A percentile compares a stretch with the other conserved stretches of the same genome.
phyloP scores from a whole-genome alignment of 2,329 filamentous ascomycete genomes.

The Fusarium sp. region DNA sequence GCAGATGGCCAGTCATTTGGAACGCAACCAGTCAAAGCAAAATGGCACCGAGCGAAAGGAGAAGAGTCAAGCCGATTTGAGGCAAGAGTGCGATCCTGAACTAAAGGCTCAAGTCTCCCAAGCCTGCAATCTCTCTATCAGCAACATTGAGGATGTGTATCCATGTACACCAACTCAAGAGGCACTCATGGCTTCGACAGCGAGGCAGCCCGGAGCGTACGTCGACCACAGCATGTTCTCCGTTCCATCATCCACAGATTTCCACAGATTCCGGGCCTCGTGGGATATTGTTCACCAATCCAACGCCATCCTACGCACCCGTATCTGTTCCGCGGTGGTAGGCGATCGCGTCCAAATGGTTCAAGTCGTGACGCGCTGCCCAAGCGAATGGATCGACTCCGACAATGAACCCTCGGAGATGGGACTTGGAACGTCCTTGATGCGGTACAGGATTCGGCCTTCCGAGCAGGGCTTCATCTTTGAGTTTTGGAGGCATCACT shows the following conservation, averaged over 20 bases:
- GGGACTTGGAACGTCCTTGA: not conserved
- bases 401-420: not conserved
- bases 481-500: not conserved
- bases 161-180: not conserved
- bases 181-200: not conserved
- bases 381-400: not conserved
- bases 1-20: not conserved
- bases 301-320: not conserved
- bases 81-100: not conserved
- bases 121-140: not conserved
- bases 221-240: not conserved
- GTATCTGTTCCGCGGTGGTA: not conserved
- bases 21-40: not conserved
- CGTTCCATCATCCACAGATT: not conserved
- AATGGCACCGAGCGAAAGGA: not conserved
- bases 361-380: not conserved
- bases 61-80: not conserved
- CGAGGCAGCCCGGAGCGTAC: not conserved
- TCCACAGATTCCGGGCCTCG: not conserved
- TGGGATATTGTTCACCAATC: not conserved
- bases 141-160: not conserved
- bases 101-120: not conserved
- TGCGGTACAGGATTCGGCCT: not conserved
- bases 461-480: not conserved
- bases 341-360: not conserved